Percentiles rank a stretch among this genome's conserved stretches.
phyloP scores from a whole-genome alignment of 73 alveolate genomes.

The Paramecium bursaria region DNA sequence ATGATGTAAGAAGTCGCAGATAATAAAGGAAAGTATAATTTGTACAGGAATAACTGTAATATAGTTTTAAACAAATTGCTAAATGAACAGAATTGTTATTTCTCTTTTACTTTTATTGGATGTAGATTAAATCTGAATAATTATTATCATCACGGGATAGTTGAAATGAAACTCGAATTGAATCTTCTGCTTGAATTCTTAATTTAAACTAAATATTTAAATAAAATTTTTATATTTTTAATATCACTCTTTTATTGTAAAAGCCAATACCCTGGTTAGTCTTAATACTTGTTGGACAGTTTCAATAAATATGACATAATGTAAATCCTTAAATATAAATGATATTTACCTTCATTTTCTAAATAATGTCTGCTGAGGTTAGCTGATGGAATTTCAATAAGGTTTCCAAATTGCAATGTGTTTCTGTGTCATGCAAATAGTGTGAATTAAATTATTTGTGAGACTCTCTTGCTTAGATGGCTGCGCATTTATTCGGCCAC shows the following conservation, averaged over 20 bases:
- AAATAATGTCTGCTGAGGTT: constrained; percentile 14
- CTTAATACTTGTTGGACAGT: constrained; percentile 26
- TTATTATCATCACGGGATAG: too few relatives aligned
- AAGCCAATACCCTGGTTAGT: constrained; percentile 41
- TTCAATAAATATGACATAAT: constrained; percentile 51
- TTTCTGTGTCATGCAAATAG: constrained; percentile 56
- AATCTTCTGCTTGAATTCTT: too few relatives aligned
- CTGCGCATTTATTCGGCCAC: constrained; percentile 63
- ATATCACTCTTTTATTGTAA: constrained; percentile 37
- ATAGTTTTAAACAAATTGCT: too few relatives aligned
- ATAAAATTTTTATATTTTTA: too few relatives aligned
- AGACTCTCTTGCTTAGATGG: constrained; percentile 60
- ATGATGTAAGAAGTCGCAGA: too few relatives aligned
- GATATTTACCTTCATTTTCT: background rate
- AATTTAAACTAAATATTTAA: too few relatives aligned
- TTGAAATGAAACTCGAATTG: too few relatives aligned
- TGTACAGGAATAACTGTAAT: too few relatives aligned
- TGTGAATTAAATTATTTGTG: constrained; percentile 52
- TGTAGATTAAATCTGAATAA: too few relatives aligned
- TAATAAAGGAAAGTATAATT: too few relatives aligned
- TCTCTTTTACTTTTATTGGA: too few relatives aligned
- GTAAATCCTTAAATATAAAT: constrained; percentile 27
- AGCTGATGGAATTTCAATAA: constrained; percentile 55
- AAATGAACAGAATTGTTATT: too few relatives aligned
- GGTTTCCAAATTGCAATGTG: constrained; percentile 59